Evolutionary conservation across 306 rosid species (phyloP).

Genomic region (Prunus armeniaca): DNA sequence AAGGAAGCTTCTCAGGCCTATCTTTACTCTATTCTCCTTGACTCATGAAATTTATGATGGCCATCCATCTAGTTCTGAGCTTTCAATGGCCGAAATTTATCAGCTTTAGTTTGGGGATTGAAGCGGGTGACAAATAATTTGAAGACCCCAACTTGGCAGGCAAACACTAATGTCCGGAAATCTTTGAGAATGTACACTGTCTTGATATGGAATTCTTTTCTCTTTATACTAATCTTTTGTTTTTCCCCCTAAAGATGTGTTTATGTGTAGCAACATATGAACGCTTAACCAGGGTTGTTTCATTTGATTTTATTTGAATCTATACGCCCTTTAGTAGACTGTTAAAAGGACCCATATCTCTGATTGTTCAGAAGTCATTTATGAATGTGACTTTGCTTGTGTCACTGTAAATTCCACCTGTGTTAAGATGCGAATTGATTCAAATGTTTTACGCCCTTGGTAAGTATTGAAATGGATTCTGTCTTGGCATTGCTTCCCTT

Average conservation of each 20-base stretch:
- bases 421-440: background rate
- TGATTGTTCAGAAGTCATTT: background rate
- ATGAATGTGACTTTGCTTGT: constrained; percentile 3
- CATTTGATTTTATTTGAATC: background rate
- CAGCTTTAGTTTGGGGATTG: background rate
- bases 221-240: background rate
- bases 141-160: background rate
- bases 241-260: background rate
- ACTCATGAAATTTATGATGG: constrained; percentile 22
- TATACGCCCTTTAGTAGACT: background rate
- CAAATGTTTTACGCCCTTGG: background rate
- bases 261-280: background rate
- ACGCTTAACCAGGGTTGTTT: background rate
- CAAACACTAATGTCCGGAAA: background rate
- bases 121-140: background rate
- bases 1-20: constrained; percentile 23
- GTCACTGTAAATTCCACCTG: background rate
- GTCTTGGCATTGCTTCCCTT: background rate
- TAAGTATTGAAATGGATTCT: background rate
- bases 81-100: background rate
- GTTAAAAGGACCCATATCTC: background rate
- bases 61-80: constrained; percentile 19
- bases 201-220: background rate
- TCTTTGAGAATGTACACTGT: background rate
- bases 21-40: background rate